These are phyloP conservation scores for Teunomyces aglyptinius DNA, from an alignment of 805 yeast genomes.

Conservation along the genomic window DNA sequence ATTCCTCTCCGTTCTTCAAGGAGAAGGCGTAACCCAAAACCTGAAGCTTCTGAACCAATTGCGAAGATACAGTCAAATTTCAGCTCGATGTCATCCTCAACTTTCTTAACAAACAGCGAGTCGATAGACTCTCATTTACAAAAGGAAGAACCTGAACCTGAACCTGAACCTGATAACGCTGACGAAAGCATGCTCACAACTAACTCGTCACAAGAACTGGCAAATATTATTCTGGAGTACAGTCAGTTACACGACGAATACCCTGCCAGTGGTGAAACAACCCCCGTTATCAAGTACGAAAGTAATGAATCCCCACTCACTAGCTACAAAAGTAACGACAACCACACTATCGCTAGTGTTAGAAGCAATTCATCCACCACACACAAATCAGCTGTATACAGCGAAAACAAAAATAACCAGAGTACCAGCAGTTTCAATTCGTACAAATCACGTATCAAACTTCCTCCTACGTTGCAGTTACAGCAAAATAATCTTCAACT, in stretches of 20 bases:
- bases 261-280: neutral
- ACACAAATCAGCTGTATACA: constrained; percentile 1
- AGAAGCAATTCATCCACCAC: constrained; percentile 7
- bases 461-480: constrained; percentile 29
- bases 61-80: constrained; percentile 1
- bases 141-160: neutral
- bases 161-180: neutral
- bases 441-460: constrained; percentile 31
- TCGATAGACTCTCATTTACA: neutral
- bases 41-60: neutral
- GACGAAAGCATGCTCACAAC: neutral
- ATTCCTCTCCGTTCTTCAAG: constrained; percentile 23
- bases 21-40: constrained; percentile 16
- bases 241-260: neutral
- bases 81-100: neutral
- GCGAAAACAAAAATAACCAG: constrained; percentile 12
- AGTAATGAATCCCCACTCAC: neutral
- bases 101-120: constrained; percentile 4
- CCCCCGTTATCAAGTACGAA: neutral
- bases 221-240: constrained; percentile 1
- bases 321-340: constrained; percentile 5
- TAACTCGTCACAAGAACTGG: constrained; percentile 1
- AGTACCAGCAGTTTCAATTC: constrained; percentile 25
- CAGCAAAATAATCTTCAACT: constrained; percentile 7
- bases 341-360: constrained; percentile 5